phyloP scores from a whole-genome alignment of 805 yeast genomes.

The Candida anglica region DNA sequence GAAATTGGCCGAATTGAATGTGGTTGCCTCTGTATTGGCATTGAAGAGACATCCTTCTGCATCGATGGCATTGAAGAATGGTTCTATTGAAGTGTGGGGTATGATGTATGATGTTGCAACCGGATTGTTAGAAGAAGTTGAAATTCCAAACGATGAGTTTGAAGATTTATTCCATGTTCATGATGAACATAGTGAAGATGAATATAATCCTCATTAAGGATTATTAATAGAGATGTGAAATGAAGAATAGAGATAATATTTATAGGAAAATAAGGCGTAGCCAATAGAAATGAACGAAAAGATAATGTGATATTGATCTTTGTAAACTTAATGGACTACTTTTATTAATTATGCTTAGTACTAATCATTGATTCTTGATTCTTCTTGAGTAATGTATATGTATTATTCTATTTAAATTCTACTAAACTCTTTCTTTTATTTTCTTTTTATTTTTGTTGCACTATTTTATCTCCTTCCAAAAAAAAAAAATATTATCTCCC shows the following conservation, averaged over 20 bases:
- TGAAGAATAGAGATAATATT: too few species aligned
- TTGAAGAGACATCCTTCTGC: slow-evolving; percentile 66
- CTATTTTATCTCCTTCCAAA: too few species aligned
- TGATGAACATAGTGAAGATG: slow-evolving; percentile 23
- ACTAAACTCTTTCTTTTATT: too few species aligned
- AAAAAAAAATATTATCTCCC: too few species aligned
- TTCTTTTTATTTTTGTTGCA: too few species aligned
- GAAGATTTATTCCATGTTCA: slow-evolving; percentile 40
- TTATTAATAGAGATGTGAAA: background rate
- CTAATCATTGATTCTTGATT: too few species aligned
- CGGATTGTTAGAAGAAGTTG: slow-evolving; percentile 52
- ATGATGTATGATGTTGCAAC: slow-evolving; percentile 78
- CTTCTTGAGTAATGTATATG: too few species aligned
- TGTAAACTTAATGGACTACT: too few species aligned
- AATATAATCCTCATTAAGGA: slow-evolving; percentile 2
- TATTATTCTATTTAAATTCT: too few species aligned
- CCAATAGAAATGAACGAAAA: too few species aligned
- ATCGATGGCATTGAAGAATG: slow-evolving; percentile 54
- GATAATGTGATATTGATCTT: background rate
- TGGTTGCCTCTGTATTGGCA: slow-evolving; percentile 65
- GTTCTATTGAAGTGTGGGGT: slow-evolving; percentile 76
- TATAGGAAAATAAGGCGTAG: too few species aligned
- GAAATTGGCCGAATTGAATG: slow-evolving; percentile 71
- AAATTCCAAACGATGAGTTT: slow-evolving; percentile 39
- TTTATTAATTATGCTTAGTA: too few species aligned